Percentiles rank a stretch among this genome's conserved stretches.
These are phyloP conservation scores for Triticum monococcum DNA, from an alignment of 176 grass and related monocot genomes.

Conservation along the genomic window DNA sequence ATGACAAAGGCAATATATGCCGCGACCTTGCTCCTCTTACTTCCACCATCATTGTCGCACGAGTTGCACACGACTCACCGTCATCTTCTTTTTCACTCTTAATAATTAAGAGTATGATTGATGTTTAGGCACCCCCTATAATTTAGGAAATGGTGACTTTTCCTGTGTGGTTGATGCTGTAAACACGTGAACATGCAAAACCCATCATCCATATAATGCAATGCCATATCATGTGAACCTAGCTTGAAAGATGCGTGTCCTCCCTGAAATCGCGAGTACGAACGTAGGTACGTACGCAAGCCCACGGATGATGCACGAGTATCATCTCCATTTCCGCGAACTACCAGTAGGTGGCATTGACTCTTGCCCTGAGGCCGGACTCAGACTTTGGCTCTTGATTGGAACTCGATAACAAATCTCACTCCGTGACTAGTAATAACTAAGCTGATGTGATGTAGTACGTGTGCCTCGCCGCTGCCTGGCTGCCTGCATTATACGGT, in stretches of 20 bases:
- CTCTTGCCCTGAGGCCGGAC: neutral
- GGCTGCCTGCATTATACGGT: neutral
- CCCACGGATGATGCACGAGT: neutral
- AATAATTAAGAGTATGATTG: too few species aligned
- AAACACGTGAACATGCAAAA: too few species aligned
- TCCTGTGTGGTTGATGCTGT: too few species aligned
- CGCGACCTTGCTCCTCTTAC: too few species aligned
- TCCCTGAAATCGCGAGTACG: neutral
- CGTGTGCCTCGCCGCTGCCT: neutral
- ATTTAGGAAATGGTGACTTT: too few species aligned
- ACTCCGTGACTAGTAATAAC: slow-evolving; percentile 20
- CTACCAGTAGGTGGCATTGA: slow-evolving; percentile 30
- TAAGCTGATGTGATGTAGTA: neutral
- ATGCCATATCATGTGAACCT: neutral
- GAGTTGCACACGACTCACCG: too few species aligned
- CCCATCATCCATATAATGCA: too few species aligned
- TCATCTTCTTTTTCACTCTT: too few species aligned
- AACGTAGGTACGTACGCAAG: neutral
- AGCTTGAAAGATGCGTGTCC: neutral
- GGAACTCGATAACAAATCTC: slow-evolving; percentile 12
- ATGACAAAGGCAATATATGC: too few species aligned
- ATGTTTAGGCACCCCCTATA: too few species aligned
- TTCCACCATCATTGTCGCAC: too few species aligned
- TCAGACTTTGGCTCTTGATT: slow-evolving; percentile 4
- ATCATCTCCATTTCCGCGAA: neutral